Base-by-base conservation (phyloP, 176 grass and related monocot genomes). In the Oryza nivara region DNA sequence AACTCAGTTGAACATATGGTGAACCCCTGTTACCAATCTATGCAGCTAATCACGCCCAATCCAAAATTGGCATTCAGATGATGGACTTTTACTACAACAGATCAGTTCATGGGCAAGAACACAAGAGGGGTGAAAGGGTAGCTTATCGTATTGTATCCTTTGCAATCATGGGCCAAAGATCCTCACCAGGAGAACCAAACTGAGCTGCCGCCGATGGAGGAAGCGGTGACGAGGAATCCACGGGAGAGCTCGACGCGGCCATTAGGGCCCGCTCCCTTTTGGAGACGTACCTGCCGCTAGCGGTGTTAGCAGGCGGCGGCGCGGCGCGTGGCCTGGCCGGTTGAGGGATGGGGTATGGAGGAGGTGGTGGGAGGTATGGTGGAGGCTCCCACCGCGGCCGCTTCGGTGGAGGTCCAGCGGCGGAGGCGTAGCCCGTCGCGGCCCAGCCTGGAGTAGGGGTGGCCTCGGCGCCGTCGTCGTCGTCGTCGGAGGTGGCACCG, bases 241-340 rank as follows among this genome's bases (percentile, higher is more conserved):
- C n/a, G 40, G 85, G 52, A 70, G 65, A 52, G 15, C 23, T 30
- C 25, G 56, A 85, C 28, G 83, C 66, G 3, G 87, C 81, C n/a
- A 88, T 68, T n/a, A 91, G 76, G 45, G 84, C 78, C 2, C 87
- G 83, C 79, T 89, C 92, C 84, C 95, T 95, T 87, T 97, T 97
- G 19, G 95, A 95, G 35, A 97, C 45, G 68, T 97, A 97, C 80
- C 90, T 87, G 11, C 92, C 81, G 47, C 66, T 34, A 8, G 49
- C 48, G n/a, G 45, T 12, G 5, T 46, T 30, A 19, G 63, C 54
- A 47, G 40, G 70, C 38, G 64, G 84, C 8, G 20, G 63, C 4
- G 48, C 47, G 16, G 44, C 9, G 10, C 78, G 23, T 20, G 63
- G 65, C 28, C 6, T 12, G 47, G 74, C 43, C 58, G 63, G 78